These are phyloP conservation scores for Trypanosoma scelopori DNA, from an alignment of 208 protist genomes.

Conservation along the genomic window DNA sequence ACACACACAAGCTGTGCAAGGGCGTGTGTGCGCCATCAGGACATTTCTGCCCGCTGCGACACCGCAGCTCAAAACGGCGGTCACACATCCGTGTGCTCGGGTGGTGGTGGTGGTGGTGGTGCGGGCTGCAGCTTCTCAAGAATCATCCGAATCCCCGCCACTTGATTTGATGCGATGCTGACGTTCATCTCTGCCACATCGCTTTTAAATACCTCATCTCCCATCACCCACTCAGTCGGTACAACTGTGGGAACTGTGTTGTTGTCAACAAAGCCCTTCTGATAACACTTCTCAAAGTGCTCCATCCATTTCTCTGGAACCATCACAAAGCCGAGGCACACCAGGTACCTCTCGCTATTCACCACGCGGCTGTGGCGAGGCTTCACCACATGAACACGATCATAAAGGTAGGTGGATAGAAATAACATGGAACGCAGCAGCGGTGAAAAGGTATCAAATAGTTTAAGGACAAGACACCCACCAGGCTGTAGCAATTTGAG, in stretches of 20 bases:
- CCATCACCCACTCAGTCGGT: slow-evolving; percentile 42
- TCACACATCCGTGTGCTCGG: background rate
- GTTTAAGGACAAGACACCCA: slow-evolving; percentile 87
- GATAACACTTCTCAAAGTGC: slow-evolving; percentile 60
- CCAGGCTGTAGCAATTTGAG: slow-evolving; percentile 63
- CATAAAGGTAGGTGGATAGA: slow-evolving; percentile 81
- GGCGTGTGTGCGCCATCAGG: no score
- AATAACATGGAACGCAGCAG: slow-evolving; percentile 76
- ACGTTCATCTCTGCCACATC: slow-evolving; percentile 56
- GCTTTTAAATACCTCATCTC: slow-evolving; percentile 49
- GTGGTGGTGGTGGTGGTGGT: no score
- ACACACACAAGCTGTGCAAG: no score
- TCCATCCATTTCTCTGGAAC: slow-evolving; percentile 46
- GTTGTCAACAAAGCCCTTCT: slow-evolving; percentile 59
- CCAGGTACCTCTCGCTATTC: slow-evolving; percentile 91
- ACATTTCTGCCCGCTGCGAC: no score
- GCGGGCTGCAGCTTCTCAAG: slow-evolving; percentile 29
- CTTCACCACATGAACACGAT: slow-evolving; percentile 86
- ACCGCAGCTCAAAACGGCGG: slow-evolving; percentile 1
- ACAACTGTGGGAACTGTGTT: slow-evolving; percentile 62
- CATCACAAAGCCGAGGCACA: slow-evolving; percentile 55
- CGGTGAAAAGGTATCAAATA: slow-evolving; percentile 90
- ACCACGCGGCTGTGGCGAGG: slow-evolving; percentile 89
- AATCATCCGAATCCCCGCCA: slow-evolving; percentile 58
- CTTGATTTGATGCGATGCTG: slow-evolving; percentile 58